Evolutionary conservation across 1,284 basidiomycete species (phyloP).

Genomic region (Leccinum fuscescens): DNA sequence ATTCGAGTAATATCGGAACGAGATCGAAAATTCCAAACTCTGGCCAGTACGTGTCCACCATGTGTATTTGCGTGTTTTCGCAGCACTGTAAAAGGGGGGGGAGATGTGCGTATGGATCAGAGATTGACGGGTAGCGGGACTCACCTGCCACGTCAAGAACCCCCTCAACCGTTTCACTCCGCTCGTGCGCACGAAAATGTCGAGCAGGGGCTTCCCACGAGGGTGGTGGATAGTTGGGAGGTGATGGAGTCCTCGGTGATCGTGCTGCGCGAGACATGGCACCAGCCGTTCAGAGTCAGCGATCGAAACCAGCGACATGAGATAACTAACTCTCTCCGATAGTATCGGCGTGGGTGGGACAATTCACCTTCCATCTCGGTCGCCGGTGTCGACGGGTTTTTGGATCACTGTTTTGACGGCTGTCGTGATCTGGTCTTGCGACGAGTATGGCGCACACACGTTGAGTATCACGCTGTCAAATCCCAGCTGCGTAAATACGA

Average conservation of each 20-base stretch:
- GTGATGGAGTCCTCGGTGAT: slow-evolving; percentile 71
- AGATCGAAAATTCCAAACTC: slow-evolving; percentile 90
- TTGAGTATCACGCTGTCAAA: slow-evolving; percentile 80
- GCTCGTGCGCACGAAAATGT: slow-evolving; percentile 90
- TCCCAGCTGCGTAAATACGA: background rate
- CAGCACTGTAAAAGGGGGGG: slow-evolving; percentile 50
- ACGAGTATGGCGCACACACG: slow-evolving; percentile 92
- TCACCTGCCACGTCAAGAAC: slow-evolving; percentile 92
- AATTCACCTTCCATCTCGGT: slow-evolving; percentile 35
- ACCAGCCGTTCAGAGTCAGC: background rate
- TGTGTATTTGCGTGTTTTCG: slow-evolving; percentile 88
- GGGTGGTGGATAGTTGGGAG: slow-evolving; percentile 63
- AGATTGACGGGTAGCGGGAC: slow-evolving; percentile 33
- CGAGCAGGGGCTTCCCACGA: slow-evolving; percentile 78
- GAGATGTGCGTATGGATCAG: slow-evolving; percentile 17
- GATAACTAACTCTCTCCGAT: background rate
- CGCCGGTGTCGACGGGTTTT: slow-evolving; percentile 42
- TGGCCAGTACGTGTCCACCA: slow-evolving; percentile 91
- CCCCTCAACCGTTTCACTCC: slow-evolving; percentile 90
- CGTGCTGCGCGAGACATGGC: slow-evolving; percentile 31
- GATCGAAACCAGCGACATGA: background rate
- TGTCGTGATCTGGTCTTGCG: slow-evolving; percentile 87
- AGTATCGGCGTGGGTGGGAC: background rate
- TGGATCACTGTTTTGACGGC: slow-evolving; percentile 66
- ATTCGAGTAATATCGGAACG: slow-evolving; percentile 81